Evolutionary conservation across 2,329 filamentous ascomycete genomes (phyloP), one percentile per base, ranked within the genome.

Genomic region (Zarea fungicola): DNA sequence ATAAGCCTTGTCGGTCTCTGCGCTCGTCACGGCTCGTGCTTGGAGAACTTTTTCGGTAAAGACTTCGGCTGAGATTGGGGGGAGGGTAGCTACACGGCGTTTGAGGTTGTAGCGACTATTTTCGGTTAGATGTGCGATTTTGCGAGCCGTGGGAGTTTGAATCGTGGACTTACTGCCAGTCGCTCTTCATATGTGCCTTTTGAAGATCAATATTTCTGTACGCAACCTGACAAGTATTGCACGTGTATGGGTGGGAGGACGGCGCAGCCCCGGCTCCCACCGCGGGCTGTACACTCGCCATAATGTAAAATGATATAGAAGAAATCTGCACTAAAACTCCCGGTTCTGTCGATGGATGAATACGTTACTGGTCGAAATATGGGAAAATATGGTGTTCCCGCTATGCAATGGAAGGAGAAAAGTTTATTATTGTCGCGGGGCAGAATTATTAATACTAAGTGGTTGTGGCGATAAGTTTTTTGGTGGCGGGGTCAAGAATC

Each of bases 161-260:
- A 13, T 7, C n/a, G 34, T 4, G 7, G 5, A 84, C 88, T 72
- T 78, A 93, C 87, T 99, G 92, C 93, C 93, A 99, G 72, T 99
- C 93, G 60, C 86, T 93, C 68, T 93, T 90, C 93, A 99, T 99
- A 66, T 99, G 93, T 31, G 82, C 84, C 65, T 93, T 85, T 72
- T 99, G 93, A 49, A 95, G 78, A 64, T 97, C 92, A 66, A 88
- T 90, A 64, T 89, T 90, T 57, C 92, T 85, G 71, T 97, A 99
- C 45, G 92, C 93, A 59, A 99, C 91, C 66, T 96, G 89, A 65
- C 93, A 99, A 51, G 91, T 93, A 70, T 97, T 99, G 82, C 93
- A 99, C 49, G 92, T 97, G 72, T 92, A 99, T 2, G 93, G 92
- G 65, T 96, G 89, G 22, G 84, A 77, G 26, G 78, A 62, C 14